Base-by-base conservation (phyloP, 208 protist species). In the Trypanosoma melophagium region DNA sequence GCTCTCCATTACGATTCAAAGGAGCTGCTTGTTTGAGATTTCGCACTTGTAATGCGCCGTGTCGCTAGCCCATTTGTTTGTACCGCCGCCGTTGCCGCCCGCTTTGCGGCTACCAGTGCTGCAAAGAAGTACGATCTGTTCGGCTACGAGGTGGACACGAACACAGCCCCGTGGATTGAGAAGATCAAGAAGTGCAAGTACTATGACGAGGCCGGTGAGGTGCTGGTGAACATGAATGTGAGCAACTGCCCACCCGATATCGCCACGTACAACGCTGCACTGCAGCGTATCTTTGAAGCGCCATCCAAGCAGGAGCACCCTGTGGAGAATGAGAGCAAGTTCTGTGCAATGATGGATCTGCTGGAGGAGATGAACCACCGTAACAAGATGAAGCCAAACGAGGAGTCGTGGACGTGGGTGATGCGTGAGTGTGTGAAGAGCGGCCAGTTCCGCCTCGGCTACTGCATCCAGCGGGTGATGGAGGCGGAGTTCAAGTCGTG, bases 271-370 rank as follows among this genome's bases (percentile, higher is more conserved):
- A 95, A 93, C 60, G 89, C 86, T 53, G 81, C 85, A 47, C 81
- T 95, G 74, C 84, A 92, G 75, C 71, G 73, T 60, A 95, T 95
- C 69, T 91, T 77, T 71, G 83, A 92, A 65, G 75, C 84, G 21
- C 76, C 76, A 45, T 86, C 80, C 71, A 95, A 95, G 83, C 69
- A 81, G 69, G 75, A 71, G 35, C 66, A 75, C 59, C 80, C 82
- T 0, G 70, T 92, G 55, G 83, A 91, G 44, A 89, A 89, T 62
- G 89, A 91, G 71, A 91, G 87, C 80, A 93, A 93, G 73, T 93
- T 95, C 77, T 93, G 86, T 58, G 89, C 89, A 58, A 95, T 95
- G 89, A 87, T 95, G 82, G 89, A 95, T 64, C 71, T 95, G 54
- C 69, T 92, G 57, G 89, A 95, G 80, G 89, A 95, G 80, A 95